These are phyloP conservation scores for Suillus clintonianus DNA, from an alignment of 768 basidiomycete genomes.

Conservation along the genomic window DNA sequence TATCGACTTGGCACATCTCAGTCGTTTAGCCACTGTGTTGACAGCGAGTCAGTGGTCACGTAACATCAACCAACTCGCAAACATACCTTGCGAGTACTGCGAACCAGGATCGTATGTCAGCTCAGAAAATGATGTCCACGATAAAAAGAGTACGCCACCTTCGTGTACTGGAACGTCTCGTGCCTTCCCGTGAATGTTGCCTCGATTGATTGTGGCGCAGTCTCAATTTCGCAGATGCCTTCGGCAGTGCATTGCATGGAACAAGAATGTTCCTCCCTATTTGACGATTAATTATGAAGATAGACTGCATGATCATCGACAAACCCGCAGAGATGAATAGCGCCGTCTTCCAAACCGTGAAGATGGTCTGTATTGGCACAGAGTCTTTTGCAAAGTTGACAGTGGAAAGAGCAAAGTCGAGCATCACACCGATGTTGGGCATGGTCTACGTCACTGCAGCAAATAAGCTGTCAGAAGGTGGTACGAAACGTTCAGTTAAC, in stretches of 20 bases:
- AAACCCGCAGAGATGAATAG: conserved; percentile 61
- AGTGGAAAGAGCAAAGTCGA: conserved; percentile 52
- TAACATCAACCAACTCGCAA: background rate
- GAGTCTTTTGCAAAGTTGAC: conserved; percentile 56
- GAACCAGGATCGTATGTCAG: background rate
- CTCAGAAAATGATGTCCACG: background rate
- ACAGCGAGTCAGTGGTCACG: background rate
- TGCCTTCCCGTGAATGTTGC: conserved; percentile 62
- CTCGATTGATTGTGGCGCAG: conserved; percentile 57
- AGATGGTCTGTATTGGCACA: conserved; percentile 52
- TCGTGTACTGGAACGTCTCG: conserved; percentile 66
- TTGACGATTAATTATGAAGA: background rate
- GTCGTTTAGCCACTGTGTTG: conserved; percentile 47
- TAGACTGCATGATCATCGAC: conserved; percentile 12
- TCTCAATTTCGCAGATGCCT: conserved; percentile 62
- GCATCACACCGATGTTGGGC: conserved; percentile 50
- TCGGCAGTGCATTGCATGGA: conserved; percentile 38
- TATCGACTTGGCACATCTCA: conserved; percentile 50
- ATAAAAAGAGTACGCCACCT: conserved; percentile 36
- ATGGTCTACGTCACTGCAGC: conserved; percentile 46
- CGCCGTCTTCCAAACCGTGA: conserved; percentile 44
- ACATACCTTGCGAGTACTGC: conserved; percentile 57
- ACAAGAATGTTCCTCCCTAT: conserved; percentile 57
- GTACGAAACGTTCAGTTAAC: background rate
- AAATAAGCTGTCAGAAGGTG: background rate